Evolutionary conservation across 495 filamentous ascomycete species (phyloP), one percentile per base, ranked within the genome.

Genomic region (Umbilicaria muhlenbergii): DNA sequence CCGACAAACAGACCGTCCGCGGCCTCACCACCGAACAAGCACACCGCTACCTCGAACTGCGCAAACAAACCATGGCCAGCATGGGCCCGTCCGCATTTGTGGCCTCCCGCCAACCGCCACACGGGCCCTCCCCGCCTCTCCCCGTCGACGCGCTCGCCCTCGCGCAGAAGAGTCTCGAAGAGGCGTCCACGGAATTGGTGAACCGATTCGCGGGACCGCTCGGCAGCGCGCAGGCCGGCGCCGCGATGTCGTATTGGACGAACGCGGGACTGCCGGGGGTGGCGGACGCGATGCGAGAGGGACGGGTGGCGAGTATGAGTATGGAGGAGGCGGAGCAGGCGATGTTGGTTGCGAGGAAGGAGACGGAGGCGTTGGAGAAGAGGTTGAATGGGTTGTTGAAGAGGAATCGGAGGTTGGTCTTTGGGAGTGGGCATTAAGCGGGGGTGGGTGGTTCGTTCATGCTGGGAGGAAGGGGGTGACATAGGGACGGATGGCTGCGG

Each of bases 11-110:
- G 43, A 80, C 82, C 42, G 67, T 95, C 21, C 75, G 76, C 33
- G 84, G 86, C 48, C 65, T 98, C 16, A 80, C 72, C 11, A 55
- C 68, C 12, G 80, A 83, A 24, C 83, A 92, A 53, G 86, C 93
- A 47, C 69, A 81, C 17, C 73, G 79, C 8, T 89, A 83, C 46
- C 62, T 95, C 12, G 67, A 75, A 41, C 68, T 93, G 0, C 84
- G 94, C 59, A 68, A 74, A 45, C 68, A 61, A 13, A 21, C 42
- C 3, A 32, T 56, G 13, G 32, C 38, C 42, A 33, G 39, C 42
- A 39, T n/a, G 24, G 24, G 24, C 24, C 40, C 39, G 17, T 17
- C 8, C 19, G 18, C 12, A 34, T 31, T 11, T 12, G 38, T 39
- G 28, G 3, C 24, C 0, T 14, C 32, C 50, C 45, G 17, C 5